Base-by-base conservation (phyloP, 106 monocot genomes). In the Dioscorea dumetorum region DNA sequence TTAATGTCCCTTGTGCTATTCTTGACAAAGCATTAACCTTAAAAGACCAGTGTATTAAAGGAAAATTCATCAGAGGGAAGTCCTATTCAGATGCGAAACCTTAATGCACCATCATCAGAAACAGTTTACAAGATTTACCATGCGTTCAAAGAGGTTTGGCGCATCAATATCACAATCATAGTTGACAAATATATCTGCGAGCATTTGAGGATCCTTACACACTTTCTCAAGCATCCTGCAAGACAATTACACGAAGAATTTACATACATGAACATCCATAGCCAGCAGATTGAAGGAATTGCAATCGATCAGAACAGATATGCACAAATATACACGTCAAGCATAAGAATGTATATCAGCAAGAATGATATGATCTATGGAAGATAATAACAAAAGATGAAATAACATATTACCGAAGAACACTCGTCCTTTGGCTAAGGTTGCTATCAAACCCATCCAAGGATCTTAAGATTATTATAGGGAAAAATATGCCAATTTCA, bases 111-210 rank as follows among this genome's bases (percentile, higher is more conserved):
- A 59, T 22, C 28, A 48, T 61, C 49, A 20, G 21, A 22, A 32
- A 54, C 28, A 60, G 35, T 58, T 69, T 57, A 3, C 11, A 11
- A 24, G 31, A 60, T 13, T 79, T 79, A 95, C 95, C 95, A 79
- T 95, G 80, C 85, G 81, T 75, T 95, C 95, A 73, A 87, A 97
- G 21, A 97, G 86, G 58, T 97, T 97, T 72, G 91, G 87, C 58
- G 84, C 88, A 63, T 97, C 82, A 61, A 92, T 82, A 81, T 92
- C 97, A 85, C 97, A 97, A 67, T 97, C 97, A 76, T 92, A 97
- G 54, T 97, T 97, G 48, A 97, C 84, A 87, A 97, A 97, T 64
- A 97, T 68, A 65, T 97, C 97, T 23, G 84, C 89, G 78, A 97
- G 92, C 97, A 97, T 97, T 87, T 97, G 97, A 24, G 97, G 67